These are phyloP conservation scores for Arctium minus DNA, from an alignment of 129 eudicot species.

Conservation along the genomic window DNA sequence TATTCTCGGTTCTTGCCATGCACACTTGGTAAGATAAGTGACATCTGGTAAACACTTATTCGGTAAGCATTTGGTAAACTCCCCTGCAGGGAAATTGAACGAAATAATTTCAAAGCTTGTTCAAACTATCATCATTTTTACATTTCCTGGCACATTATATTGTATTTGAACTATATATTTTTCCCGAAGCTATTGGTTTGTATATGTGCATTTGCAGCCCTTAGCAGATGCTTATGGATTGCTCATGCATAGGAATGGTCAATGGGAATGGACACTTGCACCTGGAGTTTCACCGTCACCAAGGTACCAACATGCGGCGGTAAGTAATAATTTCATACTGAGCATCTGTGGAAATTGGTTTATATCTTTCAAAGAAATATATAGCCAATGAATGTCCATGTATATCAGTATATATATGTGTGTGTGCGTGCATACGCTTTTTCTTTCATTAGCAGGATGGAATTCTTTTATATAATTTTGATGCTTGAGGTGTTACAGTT, in stretches of 20 bases:
- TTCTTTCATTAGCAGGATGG: background rate
- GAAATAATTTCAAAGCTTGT: background rate
- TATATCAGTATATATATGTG: too few relatives aligned
- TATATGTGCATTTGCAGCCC: conserved; percentile 61
- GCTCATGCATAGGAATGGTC: conserved; percentile 93
- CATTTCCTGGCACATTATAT: background rate
- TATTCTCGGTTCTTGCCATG: too few relatives aligned
- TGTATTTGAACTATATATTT: background rate
- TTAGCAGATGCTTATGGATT: conserved; percentile 95
- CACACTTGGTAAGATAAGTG: too few relatives aligned
- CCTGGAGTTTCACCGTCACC: conserved; percentile 96
- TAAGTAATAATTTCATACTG: conserved; percentile 31
- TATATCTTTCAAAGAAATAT: background rate
- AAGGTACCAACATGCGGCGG: conserved; percentile 97
- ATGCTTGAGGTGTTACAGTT: background rate
- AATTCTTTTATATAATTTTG: background rate
- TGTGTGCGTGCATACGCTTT: background rate
- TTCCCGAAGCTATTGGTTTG: conserved; percentile 15
- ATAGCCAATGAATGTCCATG: background rate
- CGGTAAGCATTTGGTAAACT: too few relatives aligned
- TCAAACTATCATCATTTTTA: background rate
- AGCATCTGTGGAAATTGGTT: background rate
- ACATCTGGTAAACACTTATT: too few relatives aligned
- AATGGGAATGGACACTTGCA: conserved; percentile 99
- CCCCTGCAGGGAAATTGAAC: background rate